These are phyloP conservation scores for Lodderomyces theae DNA, from an alignment of 1,139 yeast genomes.

Conservation along the genomic window DNA sequence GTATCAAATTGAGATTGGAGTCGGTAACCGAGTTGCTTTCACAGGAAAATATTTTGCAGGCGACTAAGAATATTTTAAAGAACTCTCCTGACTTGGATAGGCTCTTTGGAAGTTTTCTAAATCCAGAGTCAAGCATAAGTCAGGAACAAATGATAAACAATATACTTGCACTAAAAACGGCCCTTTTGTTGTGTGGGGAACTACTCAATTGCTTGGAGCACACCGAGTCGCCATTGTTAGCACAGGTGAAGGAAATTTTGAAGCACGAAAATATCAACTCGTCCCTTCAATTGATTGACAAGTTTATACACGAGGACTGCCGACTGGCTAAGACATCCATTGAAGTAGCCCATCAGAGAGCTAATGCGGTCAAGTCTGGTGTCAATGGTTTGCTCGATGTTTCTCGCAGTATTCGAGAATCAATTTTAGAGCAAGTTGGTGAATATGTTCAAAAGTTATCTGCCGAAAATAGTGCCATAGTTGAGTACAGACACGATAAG, in stretches of 20 bases:
- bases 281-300: slow-evolving; percentile 24
- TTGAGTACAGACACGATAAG: slow-evolving; percentile 33
- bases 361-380: slow-evolving; percentile 44
- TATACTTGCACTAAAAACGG: slow-evolving; percentile 32
- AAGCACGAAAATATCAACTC: slow-evolving; percentile 19
- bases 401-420: slow-evolving; percentile 39
- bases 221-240: slow-evolving; percentile 17
- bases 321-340: slow-evolving; percentile 36
- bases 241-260: slow-evolving; percentile 28
- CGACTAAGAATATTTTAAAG: slow-evolving; percentile 22
- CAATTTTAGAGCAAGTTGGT: slow-evolving; percentile 33
- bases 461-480: slow-evolving; percentile 17
- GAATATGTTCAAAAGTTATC: slow-evolving; percentile 20
- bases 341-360: slow-evolving; percentile 41
- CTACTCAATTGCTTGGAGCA: slow-evolving; percentile 17
- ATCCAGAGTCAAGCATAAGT: slow-evolving; percentile 14
- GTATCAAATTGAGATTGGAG: slow-evolving; percentile 30
- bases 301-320: slow-evolving; percentile 38
- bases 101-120: slow-evolving; percentile 24
- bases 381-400: slow-evolving; percentile 46
- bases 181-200: slow-evolving; percentile 19
- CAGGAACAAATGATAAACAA: slow-evolving; percentile 36
- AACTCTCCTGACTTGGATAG: slow-evolving; percentile 35
- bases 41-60: slow-evolving; percentile 16
- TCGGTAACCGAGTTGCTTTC: slow-evolving; percentile 31